A percentile compares a stretch with the other conserved stretches of the same genome.
Evolutionary conservation across 1,284 basidiomycete species (phyloP).

Genomic region (Sutorius eximius): DNA sequence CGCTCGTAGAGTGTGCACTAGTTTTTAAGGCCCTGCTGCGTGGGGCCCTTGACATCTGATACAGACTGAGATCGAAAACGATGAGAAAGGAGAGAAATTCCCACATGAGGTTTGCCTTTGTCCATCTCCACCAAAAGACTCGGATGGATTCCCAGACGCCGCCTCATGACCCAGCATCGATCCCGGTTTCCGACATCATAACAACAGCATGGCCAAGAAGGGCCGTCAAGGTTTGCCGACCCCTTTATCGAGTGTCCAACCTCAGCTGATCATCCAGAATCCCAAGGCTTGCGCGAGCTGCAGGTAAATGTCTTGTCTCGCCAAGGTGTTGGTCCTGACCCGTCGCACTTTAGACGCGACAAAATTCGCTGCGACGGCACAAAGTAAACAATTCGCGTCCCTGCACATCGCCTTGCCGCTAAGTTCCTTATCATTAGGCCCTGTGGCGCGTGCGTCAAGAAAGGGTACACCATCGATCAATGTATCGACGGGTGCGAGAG

Average conservation of each 20-base stretch:
- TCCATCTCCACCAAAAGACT: conserved; percentile 28
- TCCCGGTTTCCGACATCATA: conserved; percentile 51
- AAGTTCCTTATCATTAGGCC: conserved; percentile 38
- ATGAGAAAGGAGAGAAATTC: conserved; percentile 31
- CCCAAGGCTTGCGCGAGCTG: conserved; percentile 55
- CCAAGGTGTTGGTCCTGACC: not conserved
- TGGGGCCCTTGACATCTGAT: not conserved
- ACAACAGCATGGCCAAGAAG: conserved; percentile 43
- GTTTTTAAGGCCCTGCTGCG: not conserved
- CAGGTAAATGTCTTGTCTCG: conserved; percentile 39
- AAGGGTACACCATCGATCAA: conserved; percentile 47
- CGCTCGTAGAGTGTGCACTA: not conserved
- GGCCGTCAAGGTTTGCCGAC: conserved; percentile 42
- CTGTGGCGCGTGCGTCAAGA: conserved; percentile 54
- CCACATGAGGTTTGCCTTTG: conserved; percentile 26
- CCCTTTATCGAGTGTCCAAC: conserved; percentile 1
- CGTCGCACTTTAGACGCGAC: conserved; percentile 43
- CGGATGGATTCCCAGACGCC: conserved; percentile 39
- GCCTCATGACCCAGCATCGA: conserved; percentile 35
- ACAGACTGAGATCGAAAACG: conserved; percentile 11
- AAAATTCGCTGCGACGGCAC: conserved; percentile 58
- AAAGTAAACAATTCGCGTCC: conserved; percentile 38
- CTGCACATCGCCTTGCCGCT: not conserved
- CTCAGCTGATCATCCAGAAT: conserved; percentile 14
- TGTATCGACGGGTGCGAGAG: conserved; percentile 56